These are phyloP conservation scores for Psilocybe cyanescens DNA, from an alignment of 768 basidiomycete species.

Conservation along the genomic window DNA sequence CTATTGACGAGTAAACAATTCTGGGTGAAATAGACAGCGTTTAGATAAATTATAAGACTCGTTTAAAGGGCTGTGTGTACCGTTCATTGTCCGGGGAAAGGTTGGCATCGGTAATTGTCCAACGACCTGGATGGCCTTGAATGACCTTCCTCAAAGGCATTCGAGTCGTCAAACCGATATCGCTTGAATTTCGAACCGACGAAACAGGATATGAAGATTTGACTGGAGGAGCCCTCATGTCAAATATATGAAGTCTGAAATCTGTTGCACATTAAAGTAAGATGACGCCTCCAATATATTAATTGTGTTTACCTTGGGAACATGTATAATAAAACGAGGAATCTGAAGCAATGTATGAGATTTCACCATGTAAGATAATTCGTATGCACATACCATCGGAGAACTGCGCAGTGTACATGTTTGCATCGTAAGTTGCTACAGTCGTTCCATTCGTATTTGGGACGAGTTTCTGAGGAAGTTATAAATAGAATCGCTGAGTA, in stretches of 20 bases:
- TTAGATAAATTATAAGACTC: not conserved
- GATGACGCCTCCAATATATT: not conserved
- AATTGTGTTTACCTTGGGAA: slow-evolving; percentile 62
- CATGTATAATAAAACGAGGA: slow-evolving; percentile 95
- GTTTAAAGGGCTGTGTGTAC: slow-evolving; percentile 35
- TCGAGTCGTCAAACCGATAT: slow-evolving; percentile 39
- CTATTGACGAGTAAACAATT: slow-evolving; percentile 93
- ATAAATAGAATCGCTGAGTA: slow-evolving; percentile 5
- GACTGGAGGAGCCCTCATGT: slow-evolving; percentile 56
- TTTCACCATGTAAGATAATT: not conserved
- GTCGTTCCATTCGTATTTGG: slow-evolving; percentile 84
- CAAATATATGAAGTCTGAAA: slow-evolving; percentile 89
- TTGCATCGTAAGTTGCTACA: slow-evolving; percentile 71
- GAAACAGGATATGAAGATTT: slow-evolving; percentile 23
- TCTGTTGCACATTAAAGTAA: slow-evolving; percentile 47
- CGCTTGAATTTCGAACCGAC: slow-evolving; percentile 21
- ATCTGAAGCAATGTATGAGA: slow-evolving; percentile 45
- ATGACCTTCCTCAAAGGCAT: slow-evolving; percentile 65
- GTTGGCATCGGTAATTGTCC: slow-evolving; percentile 97
- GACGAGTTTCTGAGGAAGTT: slow-evolving; percentile 56
- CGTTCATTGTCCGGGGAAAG: slow-evolving; percentile 88
- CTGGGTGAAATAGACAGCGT: slow-evolving; percentile 36
- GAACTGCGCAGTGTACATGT: slow-evolving; percentile 87
- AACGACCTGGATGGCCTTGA: slow-evolving; percentile 74
- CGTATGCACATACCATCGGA: slow-evolving; percentile 56